phyloP scores from a whole-genome alignment of 2,329 filamentous ascomycete species.

The Graphilbum sp. region DNA sequence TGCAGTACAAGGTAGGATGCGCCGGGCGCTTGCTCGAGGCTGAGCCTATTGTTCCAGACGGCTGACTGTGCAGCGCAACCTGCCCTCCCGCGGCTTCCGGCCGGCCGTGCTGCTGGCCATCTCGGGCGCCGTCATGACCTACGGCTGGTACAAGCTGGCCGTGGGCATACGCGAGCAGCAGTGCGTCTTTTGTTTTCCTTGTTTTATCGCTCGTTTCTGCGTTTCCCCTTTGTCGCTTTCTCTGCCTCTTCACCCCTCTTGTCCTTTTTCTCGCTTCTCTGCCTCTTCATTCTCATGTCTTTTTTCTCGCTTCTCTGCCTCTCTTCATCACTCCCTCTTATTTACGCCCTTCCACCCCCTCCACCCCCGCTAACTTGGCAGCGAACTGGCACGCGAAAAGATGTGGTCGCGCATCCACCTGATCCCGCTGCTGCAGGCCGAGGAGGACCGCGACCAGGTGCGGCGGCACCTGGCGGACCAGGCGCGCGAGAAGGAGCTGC shows the following conservation, averaged over 20 bases:
- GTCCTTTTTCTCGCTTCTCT: too few species aligned
- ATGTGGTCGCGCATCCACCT: slow-evolving; percentile 96
- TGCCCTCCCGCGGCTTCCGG: slow-evolving; percentile 80
- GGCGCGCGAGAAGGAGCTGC: slow-evolving; percentile 74
- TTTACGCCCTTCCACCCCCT: neutral
- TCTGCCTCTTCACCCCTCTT: too few species aligned
- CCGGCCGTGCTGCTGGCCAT: slow-evolving; percentile 64
- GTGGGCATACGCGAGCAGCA: slow-evolving; percentile 79
- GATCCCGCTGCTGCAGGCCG: slow-evolving; percentile 83
- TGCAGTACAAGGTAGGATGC: slow-evolving; percentile 77
- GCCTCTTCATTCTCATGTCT: too few species aligned
- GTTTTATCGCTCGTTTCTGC: neutral
- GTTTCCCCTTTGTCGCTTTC: too few species aligned
- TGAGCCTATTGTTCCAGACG: neutral
- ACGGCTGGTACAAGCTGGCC: slow-evolving; percentile 77
- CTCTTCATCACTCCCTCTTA: too few species aligned
- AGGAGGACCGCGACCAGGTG: slow-evolving; percentile 91
- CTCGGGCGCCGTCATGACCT: slow-evolving; percentile 65
- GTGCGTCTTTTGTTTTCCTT: slow-evolving; percentile 41
- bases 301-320: too few species aligned
- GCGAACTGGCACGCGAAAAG: slow-evolving; percentile 90
- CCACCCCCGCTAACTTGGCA: slow-evolving; percentile 20
- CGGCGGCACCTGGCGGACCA: slow-evolving; percentile 73
- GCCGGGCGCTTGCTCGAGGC: too few species aligned
- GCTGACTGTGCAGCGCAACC: slow-evolving; percentile 50